Percentiles rank a stretch among this genome's conserved stretches.
Conservation (phyloP, 208 protist genomes). For the Angomonas ambiguus region DNA sequence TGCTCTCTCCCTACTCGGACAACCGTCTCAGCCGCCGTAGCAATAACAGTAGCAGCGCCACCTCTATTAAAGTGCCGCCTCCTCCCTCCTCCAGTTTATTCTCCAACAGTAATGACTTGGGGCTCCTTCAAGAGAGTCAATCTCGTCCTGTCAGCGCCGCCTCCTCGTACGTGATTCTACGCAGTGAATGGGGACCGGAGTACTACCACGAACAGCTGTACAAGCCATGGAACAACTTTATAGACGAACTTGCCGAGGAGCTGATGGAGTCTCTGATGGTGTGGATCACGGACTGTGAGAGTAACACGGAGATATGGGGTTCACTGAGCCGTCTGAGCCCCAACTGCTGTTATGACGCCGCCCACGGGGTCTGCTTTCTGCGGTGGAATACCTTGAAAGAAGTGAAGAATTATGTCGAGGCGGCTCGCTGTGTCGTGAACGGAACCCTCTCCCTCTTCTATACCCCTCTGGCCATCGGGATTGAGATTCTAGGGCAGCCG, state of each 20-base stretch:
- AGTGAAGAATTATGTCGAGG: conserved; percentile 36
- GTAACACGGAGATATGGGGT: conserved; percentile 13
- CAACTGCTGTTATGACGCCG: conserved; percentile 35
- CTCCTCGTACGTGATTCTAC: conserved; percentile 30
- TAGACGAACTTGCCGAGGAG: conserved; percentile 24
- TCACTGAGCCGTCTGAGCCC: conserved; percentile 29
- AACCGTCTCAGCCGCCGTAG: neutral
- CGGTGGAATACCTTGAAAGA: conserved; percentile 38
- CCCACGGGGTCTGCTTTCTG: conserved; percentile 34
- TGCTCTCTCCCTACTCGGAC: neutral
- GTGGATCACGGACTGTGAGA: conserved; percentile 38
- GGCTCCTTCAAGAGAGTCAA: neutral
- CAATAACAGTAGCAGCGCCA: neutral
- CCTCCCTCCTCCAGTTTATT: neutral
- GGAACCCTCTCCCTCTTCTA: conserved; percentile 35
- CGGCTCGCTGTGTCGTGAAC: conserved; percentile 39
- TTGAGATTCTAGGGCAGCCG: conserved; percentile 38
- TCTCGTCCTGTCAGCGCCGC: conserved; percentile 8
- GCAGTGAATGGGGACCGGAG: conserved; percentile 39
- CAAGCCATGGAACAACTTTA: conserved; percentile 36
- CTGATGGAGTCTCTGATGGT: conserved; percentile 26
- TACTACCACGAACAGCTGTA: conserved; percentile 39
- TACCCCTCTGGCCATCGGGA: conserved; percentile 36
- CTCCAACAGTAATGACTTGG: neutral
- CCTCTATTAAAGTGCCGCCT: neutral